Evolutionary conservation across 2,329 filamentous ascomycete genomes (phyloP).

Genomic region (Alternaria brassicae): DNA sequence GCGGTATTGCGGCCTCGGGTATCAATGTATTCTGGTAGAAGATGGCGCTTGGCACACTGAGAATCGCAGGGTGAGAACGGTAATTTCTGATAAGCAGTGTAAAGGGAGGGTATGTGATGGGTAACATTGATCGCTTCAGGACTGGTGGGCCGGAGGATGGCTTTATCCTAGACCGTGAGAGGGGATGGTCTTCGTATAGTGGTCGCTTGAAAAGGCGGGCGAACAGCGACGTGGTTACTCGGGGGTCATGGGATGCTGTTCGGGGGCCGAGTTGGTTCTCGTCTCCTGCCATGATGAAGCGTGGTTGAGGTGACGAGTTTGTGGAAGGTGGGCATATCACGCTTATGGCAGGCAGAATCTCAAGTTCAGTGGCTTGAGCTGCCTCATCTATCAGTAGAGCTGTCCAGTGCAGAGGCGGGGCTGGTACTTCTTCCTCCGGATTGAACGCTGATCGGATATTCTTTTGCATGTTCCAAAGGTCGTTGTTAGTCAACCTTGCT

Average conservation of each 20-base stretch:
- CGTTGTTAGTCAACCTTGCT: conserved; percentile 53
- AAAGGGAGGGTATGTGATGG: conserved; percentile 54
- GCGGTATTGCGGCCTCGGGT: conserved; percentile 43
- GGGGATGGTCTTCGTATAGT: conserved; percentile 51
- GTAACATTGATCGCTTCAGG: conserved; percentile 45
- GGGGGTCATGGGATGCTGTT: conserved; percentile 45
- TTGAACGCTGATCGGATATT: conserved; percentile 43
- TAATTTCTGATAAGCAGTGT: conserved; percentile 56
- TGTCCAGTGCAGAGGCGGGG: conserved; percentile 50
- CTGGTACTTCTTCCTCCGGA: conserved; percentile 22
- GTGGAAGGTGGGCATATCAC: conserved; percentile 49
- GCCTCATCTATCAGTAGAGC: conserved; percentile 57
- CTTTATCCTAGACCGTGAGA: conserved; percentile 46
- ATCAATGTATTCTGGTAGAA: conserved; percentile 57
- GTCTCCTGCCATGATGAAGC: conserved; percentile 57
- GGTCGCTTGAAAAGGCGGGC: conserved; percentile 51
- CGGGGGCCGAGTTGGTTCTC: conserved; percentile 55
- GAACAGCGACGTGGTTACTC: conserved; percentile 51
- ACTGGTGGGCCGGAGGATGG: conserved; percentile 35
- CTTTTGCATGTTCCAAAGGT: conserved; percentile 50
- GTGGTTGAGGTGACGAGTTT: conserved; percentile 35
- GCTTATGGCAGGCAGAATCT: conserved; percentile 51
- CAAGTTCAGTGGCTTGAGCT: conserved; percentile 55
- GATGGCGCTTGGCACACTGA: conserved; percentile 51
- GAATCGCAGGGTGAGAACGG: conserved; percentile 56